Percentiles rank a stretch among this genome's conserved stretches.
Evolutionary conservation across 2,329 filamentous ascomycete species (phyloP).

Genomic region (Xylaria arbuscula): DNA sequence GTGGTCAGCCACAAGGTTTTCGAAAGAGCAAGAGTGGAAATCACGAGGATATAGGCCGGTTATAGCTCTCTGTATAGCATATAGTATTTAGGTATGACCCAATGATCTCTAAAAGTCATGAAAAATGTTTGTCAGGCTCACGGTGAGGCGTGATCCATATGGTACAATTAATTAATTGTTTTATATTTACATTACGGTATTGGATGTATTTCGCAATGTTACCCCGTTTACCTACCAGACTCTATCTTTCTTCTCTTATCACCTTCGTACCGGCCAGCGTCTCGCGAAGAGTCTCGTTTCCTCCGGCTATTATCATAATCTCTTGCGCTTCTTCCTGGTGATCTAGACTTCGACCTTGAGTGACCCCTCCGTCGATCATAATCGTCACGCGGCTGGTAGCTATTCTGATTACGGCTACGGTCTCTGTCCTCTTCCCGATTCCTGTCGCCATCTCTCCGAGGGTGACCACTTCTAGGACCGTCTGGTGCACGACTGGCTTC

Average conservation of each 20-base stretch:
- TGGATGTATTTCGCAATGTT: conserved; percentile 33
- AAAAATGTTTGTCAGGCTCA: not conserved
- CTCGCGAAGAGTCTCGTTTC: conserved; percentile 68
- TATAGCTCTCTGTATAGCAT: not conserved
- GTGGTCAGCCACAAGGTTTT: conserved; percentile 81
- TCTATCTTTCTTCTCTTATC: conserved; percentile 72
- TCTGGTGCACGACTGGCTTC: conserved; percentile 49
- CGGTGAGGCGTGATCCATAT: conserved; percentile 23
- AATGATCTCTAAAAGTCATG: conserved; percentile 12
- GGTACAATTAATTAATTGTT: conserved; percentile 35
- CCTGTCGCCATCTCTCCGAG: conserved; percentile 43
- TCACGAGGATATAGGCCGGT: conserved; percentile 75
- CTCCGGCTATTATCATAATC: conserved; percentile 61
- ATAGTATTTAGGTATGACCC: not conserved
- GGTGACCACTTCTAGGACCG: conserved; percentile 54
- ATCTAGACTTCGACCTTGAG: conserved; percentile 64
- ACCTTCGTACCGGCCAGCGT: conserved; percentile 64
- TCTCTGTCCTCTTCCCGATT: conserved; percentile 45
- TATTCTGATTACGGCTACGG: conserved; percentile 48
- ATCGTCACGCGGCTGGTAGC: conserved; percentile 51
- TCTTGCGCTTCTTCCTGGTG: conserved; percentile 58
- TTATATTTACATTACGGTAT: conserved; percentile 33
- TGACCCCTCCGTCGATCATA: conserved; percentile 51
- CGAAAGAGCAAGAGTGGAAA: conserved; percentile 86
- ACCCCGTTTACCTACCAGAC: conserved; percentile 46